Base-by-base conservation (phyloP, 148 eudicot genomes). In the Cornus kousa region DNA sequence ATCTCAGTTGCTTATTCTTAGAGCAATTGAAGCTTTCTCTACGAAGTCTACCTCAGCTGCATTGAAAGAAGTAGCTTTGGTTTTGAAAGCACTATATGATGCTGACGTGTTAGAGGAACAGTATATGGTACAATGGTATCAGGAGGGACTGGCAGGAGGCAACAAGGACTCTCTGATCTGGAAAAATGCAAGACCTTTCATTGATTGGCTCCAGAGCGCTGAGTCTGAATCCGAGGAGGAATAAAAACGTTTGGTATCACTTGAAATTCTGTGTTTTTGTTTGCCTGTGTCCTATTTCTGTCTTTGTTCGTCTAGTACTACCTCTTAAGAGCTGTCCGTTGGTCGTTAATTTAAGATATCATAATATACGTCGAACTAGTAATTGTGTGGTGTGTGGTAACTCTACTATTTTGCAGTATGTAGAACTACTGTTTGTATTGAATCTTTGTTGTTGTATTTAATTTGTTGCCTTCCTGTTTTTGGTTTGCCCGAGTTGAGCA, bases 121-220 rank as follows among this genome's bases (percentile, higher is more conserved):
- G 32, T 83, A 68, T 11, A 83, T 92, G 28, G 80, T 87, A 7
- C 83, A 84, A 78, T 92, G 97, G 97, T 92, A 83, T 32, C 74
- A 87, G 73, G 83, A 88, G 82, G 96, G 98, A 12, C 60, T 80
- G 40, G 68, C 46, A 0, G 94, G 95, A 48, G 67, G 65, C 35
- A 85, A 91, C 77, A 83, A 90, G 72, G 68, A 76, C 73, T 80
- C 89, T 0, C 37, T 83, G 1, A 33, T 93, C 37, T 93, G 97
- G 97, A 94, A 90, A 88, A 79, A 89, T 77, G 92, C 86, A 16
- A 89, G 82, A 73, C 96, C 98, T 19, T 90, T 94, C 50, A 91
- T 94, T 0, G 98, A 91, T 78, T 94, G 98, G 98, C 94, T 94
- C 67, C 98, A 91, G 89, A 91, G 89, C 39, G 98, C 98, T 0